Percentiles rank a stretch among this genome's conserved stretches.
Conservation (phyloP, 257 asterid genomes). For the Leonotis leonurus region DNA sequence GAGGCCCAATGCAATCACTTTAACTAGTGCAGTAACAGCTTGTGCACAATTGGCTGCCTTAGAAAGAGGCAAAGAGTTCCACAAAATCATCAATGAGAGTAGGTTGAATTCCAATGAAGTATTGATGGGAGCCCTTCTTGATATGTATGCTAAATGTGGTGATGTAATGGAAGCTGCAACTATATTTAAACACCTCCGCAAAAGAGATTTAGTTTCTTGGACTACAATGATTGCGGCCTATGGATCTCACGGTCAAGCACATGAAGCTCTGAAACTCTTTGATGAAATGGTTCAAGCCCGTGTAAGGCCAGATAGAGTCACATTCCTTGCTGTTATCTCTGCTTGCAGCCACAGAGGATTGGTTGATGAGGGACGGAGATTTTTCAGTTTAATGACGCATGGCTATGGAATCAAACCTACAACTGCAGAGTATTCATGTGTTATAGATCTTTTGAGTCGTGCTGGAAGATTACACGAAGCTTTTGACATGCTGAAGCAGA, state of each 20-base stretch:
- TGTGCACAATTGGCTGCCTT: slow-evolving; percentile 66
- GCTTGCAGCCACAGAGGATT: slow-evolving; percentile 81
- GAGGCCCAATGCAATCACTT: slow-evolving; percentile 54
- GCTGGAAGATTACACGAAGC: slow-evolving; percentile 64
- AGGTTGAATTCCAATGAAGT: slow-evolving; percentile 44
- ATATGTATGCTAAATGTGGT: slow-evolving; percentile 87
- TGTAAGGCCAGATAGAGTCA: slow-evolving; percentile 57
- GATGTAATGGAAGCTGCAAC: slow-evolving; percentile 53
- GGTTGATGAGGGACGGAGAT: slow-evolving; percentile 50
- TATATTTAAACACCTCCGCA: slow-evolving; percentile 41
- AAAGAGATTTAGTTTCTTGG: slow-evolving; percentile 68
- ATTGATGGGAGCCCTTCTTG: slow-evolving; percentile 70
- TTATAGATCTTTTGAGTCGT: slow-evolving; percentile 69
- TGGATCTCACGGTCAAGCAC: slow-evolving; percentile 69
- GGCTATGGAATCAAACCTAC: slow-evolving; percentile 44
- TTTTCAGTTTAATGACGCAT: slow-evolving; percentile 41
- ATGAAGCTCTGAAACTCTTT: slow-evolving; percentile 50
- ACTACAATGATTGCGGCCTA: slow-evolving; percentile 77
- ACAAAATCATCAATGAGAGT: slow-evolving; percentile 27
- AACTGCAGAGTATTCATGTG: slow-evolving; percentile 61
- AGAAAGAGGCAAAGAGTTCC: slow-evolving; percentile 63
- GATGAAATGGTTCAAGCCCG: slow-evolving; percentile 42
- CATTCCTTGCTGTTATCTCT: slow-evolving; percentile 74
- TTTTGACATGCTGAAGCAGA: slow-evolving; percentile 42
- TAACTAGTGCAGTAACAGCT: slow-evolving; percentile 57